A percentile compares a stretch with the other conserved stretches of the same genome.
Conservation (phyloP, 805 yeast species). For the Pichia gijzeniarum region DNA sequence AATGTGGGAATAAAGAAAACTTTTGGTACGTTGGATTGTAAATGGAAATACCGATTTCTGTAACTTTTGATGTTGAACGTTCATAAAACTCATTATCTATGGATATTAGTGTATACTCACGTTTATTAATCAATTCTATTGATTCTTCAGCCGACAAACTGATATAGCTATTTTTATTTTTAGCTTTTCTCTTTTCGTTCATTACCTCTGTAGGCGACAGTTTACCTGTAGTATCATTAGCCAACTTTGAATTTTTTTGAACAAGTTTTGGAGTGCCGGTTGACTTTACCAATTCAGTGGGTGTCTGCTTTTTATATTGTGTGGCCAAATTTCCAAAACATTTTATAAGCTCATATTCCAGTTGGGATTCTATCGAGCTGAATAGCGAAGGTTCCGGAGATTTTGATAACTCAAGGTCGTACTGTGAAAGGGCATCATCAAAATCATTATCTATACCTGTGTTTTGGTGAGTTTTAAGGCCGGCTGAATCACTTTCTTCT, state of each 20-base stretch:
- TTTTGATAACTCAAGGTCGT: not conserved
- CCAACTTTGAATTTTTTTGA: too few relatives aligned
- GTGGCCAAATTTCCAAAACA: not conserved
- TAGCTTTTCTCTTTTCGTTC: not conserved
- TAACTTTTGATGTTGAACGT: slow-evolving; percentile 14
- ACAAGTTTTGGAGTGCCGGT: not conserved
- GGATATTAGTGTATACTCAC: slow-evolving; percentile 20
- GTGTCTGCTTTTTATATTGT: not conserved
- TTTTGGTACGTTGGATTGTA: slow-evolving; percentile 28
- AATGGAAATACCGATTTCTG: slow-evolving; percentile 27
- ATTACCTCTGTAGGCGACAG: not conserved
- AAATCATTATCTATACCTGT: not conserved
- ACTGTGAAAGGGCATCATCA: too few relatives aligned
- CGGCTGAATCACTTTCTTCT: not conserved
- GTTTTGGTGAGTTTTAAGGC: not conserved
- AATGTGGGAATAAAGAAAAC: slow-evolving; percentile 27
- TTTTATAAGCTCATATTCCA: slow-evolving; percentile 4
- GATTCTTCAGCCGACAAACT: slow-evolving; percentile 21
- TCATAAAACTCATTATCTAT: slow-evolving; percentile 26
- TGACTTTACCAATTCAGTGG: not conserved
- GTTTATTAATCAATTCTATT: slow-evolving; percentile 19
- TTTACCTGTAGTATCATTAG: not conserved
- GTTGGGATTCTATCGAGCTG: slow-evolving; percentile 1
- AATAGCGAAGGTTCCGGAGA: slow-evolving; percentile 1
- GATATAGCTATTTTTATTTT: slow-evolving; percentile 1